phyloP scores from a whole-genome alignment of 176 grass and related monocot genomes.

The Saccharum officinarum region DNA sequence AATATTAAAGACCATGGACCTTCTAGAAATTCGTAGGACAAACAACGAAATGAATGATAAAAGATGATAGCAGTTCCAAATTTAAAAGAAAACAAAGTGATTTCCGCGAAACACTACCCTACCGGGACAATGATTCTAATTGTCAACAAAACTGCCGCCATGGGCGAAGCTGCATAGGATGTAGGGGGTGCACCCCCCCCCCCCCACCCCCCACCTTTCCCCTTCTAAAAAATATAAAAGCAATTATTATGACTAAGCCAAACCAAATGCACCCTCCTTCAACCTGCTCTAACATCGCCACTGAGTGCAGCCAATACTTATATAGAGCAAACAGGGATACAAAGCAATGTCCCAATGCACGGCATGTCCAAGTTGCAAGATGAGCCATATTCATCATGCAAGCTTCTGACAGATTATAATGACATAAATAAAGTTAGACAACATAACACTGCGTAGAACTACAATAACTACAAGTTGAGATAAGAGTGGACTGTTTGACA shows the following conservation, averaged over 20 bases:
- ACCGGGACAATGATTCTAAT: not conserved
- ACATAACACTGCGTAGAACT: not conserved
- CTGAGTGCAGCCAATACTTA: not conserved
- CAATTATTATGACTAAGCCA: too few relatives aligned
- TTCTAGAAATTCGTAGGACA: not conserved
- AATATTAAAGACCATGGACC: not conserved
- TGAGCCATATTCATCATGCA: not conserved
- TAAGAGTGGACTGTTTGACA: not conserved
- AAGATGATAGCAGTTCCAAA: not conserved
- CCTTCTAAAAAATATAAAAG: too few relatives aligned
- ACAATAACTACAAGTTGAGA: not conserved
- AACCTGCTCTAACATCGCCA: too few relatives aligned
- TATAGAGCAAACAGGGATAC: not conserved
- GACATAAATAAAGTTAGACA: not conserved
- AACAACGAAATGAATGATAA: not conserved
- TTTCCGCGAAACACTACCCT: not conserved
- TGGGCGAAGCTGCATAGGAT: too few relatives aligned
- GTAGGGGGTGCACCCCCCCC: too few relatives aligned
- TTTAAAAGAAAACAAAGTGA: not conserved
- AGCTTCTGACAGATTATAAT: not conserved
- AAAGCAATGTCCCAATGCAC: not conserved
- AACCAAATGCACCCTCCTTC: too few relatives aligned
- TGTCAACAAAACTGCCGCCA: not conserved
- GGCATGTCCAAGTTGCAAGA: not conserved
- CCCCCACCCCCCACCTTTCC: too few relatives aligned